Evolutionary conservation across 768 basidiomycete genomes (phyloP).

Genomic region (Candolleomyces efflorescens): DNA sequence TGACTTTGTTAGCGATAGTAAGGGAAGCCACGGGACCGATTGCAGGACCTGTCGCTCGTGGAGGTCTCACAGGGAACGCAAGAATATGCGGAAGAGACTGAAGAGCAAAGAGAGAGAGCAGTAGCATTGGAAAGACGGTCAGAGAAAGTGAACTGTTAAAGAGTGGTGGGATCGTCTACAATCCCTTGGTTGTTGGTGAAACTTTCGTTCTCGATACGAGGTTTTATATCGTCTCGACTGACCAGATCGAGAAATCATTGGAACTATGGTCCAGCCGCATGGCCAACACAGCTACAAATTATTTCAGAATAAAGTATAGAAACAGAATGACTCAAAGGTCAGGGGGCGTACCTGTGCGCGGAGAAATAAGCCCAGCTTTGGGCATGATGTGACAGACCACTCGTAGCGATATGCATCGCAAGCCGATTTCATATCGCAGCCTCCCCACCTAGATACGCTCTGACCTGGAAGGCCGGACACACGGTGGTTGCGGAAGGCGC

Average conservation of each 20-base stretch:
- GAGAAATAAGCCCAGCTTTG: constrained; percentile 5
- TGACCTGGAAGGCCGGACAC: neutral
- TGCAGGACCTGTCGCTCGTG: neutral
- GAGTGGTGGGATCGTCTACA: neutral
- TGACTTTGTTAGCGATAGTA: constrained; percentile 17
- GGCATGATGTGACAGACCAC: neutral
- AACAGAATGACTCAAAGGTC: neutral
- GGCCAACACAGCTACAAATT: constrained; percentile 4
- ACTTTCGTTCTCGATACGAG: neutral
- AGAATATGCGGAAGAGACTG: neutral
- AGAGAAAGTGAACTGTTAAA: neutral
- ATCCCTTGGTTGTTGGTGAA: neutral
- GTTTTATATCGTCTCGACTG: neutral
- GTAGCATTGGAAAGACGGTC: neutral
- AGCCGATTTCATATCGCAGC: neutral
- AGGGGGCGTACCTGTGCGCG: neutral
- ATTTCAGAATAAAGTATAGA: neutral
- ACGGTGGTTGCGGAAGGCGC: neutral
- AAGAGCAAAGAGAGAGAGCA: neutral
- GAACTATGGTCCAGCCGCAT: neutral
- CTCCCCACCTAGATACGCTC: neutral
- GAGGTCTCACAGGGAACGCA: neutral
- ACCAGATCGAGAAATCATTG: neutral
- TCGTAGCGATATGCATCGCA: constrained; percentile 6
- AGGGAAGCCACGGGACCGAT: constrained; percentile 13